Evolutionary conservation across 805 yeast species (phyloP).

Genomic region (Huiozyma naganishii): DNA sequence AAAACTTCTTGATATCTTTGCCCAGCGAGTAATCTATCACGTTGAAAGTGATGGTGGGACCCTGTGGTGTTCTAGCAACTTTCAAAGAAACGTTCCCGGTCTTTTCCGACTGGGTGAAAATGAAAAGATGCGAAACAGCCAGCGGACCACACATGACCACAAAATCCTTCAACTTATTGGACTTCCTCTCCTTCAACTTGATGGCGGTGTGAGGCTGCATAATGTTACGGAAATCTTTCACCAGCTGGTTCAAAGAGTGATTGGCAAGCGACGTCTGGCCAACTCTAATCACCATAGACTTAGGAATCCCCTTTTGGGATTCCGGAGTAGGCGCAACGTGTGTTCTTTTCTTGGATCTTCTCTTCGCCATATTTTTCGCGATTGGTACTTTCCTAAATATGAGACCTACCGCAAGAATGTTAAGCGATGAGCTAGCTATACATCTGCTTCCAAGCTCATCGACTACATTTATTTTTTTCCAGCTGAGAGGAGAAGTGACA

Average conservation of each 20-base stretch:
- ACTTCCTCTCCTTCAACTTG: slow-evolving; percentile 72
- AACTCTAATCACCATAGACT: slow-evolving; percentile 86
- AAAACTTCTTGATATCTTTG: slow-evolving; percentile 63
- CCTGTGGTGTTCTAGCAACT: slow-evolving; percentile 80
- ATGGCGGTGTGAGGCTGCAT: slow-evolving; percentile 98
- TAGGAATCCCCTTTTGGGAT: slow-evolving; percentile 64
- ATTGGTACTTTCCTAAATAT: background rate
- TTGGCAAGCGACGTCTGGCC: slow-evolving; percentile 49
- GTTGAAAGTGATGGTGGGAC: slow-evolving; percentile 84
- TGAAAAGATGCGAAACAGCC: slow-evolving; percentile 79
- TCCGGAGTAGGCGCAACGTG: slow-evolving; percentile 53
- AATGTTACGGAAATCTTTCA: slow-evolving; percentile 72
- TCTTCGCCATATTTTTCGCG: slow-evolving; percentile 35
- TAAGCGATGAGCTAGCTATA: background rate
- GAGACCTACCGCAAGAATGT: background rate
- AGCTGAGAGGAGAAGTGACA: too few relatives aligned
- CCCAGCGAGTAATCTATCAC: slow-evolving; percentile 68
- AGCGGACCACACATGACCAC: slow-evolving; percentile 98
- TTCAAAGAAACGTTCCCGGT: slow-evolving; percentile 76
- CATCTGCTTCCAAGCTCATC: background rate
- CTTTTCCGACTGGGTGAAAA: slow-evolving; percentile 71
- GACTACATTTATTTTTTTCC: background rate
- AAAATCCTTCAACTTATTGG: slow-evolving; percentile 81
- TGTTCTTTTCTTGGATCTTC: slow-evolving; percentile 75
- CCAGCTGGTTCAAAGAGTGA: slow-evolving; percentile 74